Percentiles rank a stretch among this genome's conserved stretches.
Evolutionary conservation across 495 filamentous ascomycete genomes (phyloP).

Genomic region (Trichodelitschia bisporula): DNA sequence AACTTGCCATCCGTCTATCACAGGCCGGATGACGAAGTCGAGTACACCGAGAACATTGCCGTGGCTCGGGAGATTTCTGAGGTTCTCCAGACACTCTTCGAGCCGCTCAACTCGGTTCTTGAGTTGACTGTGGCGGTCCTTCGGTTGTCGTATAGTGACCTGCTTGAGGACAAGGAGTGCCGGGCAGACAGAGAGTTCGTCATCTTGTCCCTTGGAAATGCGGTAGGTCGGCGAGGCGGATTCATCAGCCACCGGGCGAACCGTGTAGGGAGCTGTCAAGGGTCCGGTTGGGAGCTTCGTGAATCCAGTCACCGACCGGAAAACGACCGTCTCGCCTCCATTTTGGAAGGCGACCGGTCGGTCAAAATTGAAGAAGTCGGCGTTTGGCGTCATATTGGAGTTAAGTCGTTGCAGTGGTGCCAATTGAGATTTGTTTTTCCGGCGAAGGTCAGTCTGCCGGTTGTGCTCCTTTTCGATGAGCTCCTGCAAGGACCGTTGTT

Average conservation of each 20-base stretch:
- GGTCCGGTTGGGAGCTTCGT: neutral
- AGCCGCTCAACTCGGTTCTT: slow-evolving; percentile 44
- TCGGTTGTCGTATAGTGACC: neutral
- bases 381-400: neutral
- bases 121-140: slow-evolving; percentile 1
- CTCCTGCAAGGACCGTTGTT: slow-evolving; percentile 47
- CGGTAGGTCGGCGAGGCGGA: too few species aligned
- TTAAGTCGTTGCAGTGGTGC: neutral
- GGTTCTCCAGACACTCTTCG: slow-evolving; percentile 40
- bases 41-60: slow-evolving; percentile 46
- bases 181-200: too few species aligned
- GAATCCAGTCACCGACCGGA: neutral
- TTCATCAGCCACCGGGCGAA: too few species aligned
- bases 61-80: slow-evolving; percentile 52
- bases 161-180: too few species aligned
- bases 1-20: slow-evolving; percentile 39
- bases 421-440: slow-evolving; percentile 4
- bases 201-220: too few species aligned
- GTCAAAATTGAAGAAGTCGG: neutral
- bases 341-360: too few species aligned
- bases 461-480: slow-evolving; percentile 56
- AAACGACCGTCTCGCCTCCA: too few species aligned
- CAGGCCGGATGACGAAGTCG: slow-evolving; percentile 45
- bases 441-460: slow-evolving; percentile 24
- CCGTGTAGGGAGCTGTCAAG: neutral